Percentiles rank a stretch among this genome's conserved stretches.
phyloP scores from a whole-genome alignment of 345 rosid genomes.

The Eucalyptus rudis region DNA sequence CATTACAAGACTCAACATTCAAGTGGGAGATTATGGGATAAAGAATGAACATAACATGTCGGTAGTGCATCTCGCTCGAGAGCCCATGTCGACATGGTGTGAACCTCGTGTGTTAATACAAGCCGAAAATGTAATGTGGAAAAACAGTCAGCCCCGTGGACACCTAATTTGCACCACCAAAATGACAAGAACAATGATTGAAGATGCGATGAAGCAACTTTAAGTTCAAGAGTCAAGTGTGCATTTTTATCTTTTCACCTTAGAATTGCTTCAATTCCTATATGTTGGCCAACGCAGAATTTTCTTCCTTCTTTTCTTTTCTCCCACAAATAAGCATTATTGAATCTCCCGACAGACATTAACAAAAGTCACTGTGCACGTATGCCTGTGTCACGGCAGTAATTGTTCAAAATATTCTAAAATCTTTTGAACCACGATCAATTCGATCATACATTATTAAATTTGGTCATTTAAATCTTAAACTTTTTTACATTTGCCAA shows the following conservation, averaged over 20 bases:
- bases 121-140: background rate
- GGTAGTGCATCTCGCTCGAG: background rate
- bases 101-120: background rate
- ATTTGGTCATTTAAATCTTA: background rate
- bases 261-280: background rate
- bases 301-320: background rate
- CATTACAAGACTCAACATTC: background rate
- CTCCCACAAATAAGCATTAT: background rate
- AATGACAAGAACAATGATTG: background rate
- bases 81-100: background rate
- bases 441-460: background rate
- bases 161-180: background rate
- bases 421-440: rapidly evolving
- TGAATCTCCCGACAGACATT: background rate
- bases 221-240: background rate
- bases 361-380: background rate
- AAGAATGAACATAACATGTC: background rate
- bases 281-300: background rate
- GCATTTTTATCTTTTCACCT: background rate
- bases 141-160: background rate
- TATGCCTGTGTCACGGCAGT: background rate
- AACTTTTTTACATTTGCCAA: background rate
- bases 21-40: background rate
- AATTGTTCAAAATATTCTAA: background rate
- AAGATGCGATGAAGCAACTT: background rate